These are phyloP conservation scores for Chrysoporthe cubensis DNA, from an alignment of 2,329 filamentous ascomycete species.

Conservation along the genomic window DNA sequence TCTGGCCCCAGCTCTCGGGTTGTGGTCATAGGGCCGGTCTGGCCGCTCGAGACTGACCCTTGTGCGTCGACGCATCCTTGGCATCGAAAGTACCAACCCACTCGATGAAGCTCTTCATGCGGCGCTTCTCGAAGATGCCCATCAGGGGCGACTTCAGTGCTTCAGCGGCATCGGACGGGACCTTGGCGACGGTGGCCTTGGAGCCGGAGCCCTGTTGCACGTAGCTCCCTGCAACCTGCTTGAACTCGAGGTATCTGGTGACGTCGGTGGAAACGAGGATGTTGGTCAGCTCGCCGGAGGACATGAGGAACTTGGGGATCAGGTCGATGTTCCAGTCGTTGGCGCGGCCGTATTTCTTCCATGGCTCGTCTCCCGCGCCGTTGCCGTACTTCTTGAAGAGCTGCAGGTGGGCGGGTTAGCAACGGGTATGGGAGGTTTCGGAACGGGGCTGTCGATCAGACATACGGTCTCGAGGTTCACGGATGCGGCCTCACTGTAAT, in stretches of 20 bases:
- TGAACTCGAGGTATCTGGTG: slow-evolving; percentile 87
- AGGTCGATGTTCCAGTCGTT: slow-evolving; percentile 99
- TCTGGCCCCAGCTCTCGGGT: not conserved
- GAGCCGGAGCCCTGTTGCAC: slow-evolving; percentile 85
- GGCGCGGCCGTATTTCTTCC: slow-evolving; percentile 94
- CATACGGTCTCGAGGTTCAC: slow-evolving; percentile 92
- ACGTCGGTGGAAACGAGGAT: slow-evolving; percentile 96
- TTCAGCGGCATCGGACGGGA: slow-evolving; percentile 89
- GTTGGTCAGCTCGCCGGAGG: slow-evolving; percentile 96
- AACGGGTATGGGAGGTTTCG: slow-evolving; percentile 14
- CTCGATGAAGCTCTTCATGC: slow-evolving; percentile 95
- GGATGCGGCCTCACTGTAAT: slow-evolving; percentile 82
- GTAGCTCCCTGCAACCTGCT: slow-evolving; percentile 93
- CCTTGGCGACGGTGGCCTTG: slow-evolving; percentile 94
- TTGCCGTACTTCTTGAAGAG: slow-evolving; percentile 98
- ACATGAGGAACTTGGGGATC: slow-evolving; percentile 98
- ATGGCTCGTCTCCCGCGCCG: slow-evolving; percentile 79
- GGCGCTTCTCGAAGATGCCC: slow-evolving; percentile 96
- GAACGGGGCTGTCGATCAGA: slow-evolving; percentile 30
- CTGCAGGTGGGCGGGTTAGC: slow-evolving; percentile 47
- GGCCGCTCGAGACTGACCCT: slow-evolving; percentile 64
- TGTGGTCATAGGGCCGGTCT: not conserved
- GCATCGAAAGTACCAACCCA: slow-evolving; percentile 88
- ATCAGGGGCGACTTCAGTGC: slow-evolving; percentile 91
- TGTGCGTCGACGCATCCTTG: slow-evolving; percentile 84